These are phyloP conservation scores for Cercospora brassicicola DNA, from an alignment of 2,329 filamentous ascomycete genomes.

Conservation along the genomic window DNA sequence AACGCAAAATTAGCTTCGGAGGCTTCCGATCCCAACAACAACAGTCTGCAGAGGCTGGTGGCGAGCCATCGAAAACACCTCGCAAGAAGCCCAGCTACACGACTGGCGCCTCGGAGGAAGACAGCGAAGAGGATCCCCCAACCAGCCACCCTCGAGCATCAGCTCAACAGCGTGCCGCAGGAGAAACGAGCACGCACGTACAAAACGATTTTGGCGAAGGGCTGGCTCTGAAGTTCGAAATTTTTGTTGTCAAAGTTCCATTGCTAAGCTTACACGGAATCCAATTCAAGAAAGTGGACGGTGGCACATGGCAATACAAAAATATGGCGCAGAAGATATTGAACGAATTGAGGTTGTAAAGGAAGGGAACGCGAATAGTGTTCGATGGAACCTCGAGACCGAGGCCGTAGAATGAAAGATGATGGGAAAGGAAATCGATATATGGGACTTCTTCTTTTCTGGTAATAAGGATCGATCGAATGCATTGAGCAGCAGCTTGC, in stretches of 20 bases:
- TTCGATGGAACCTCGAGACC: no score
- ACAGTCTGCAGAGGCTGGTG: conserved; percentile 50
- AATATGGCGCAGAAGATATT: conserved; percentile 97
- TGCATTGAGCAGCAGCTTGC: not conserved
- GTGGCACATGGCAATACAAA: conserved; percentile 98
- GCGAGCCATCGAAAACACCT: conserved; percentile 55
- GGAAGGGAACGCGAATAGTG: not conserved
- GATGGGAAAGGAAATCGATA: not conserved
- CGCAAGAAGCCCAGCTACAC: conserved; percentile 75
- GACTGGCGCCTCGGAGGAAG: conserved; percentile 58
- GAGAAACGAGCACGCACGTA: conserved; percentile 88
- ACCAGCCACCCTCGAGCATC: conserved; percentile 41
- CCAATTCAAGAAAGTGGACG: conserved; percentile 94
- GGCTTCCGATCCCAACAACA: conserved; percentile 57
- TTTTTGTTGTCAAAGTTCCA: conserved; percentile 96
- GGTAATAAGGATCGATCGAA: conserved; percentile 4
- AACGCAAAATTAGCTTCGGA: conserved; percentile 80
- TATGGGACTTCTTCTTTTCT: not conserved
- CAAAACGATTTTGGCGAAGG: conserved; percentile 84
- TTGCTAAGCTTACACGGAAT: conserved; percentile 90
- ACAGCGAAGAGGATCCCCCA: conserved; percentile 35
- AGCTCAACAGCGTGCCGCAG: conserved; percentile 53
- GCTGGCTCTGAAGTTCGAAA: conserved; percentile 87
- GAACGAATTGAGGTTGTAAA: conserved; percentile 73
- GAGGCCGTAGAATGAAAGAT: not conserved